Evolutionary conservation across 306 rosid species (phyloP).

Genomic region (Malus fusca): DNA sequence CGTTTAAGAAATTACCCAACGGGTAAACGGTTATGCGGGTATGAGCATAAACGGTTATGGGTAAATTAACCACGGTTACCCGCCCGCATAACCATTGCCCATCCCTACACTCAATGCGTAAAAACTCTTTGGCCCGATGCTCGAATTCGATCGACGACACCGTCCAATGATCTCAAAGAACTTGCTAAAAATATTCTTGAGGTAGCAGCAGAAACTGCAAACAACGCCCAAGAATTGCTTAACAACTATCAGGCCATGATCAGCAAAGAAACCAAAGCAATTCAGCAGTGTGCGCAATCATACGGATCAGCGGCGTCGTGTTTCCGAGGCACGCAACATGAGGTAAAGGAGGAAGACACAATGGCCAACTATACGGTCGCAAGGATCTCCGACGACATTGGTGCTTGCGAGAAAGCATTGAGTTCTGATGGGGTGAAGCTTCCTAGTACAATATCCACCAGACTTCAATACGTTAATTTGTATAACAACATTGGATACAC

Average conservation of each 20-base stretch:
- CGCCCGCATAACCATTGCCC: no score
- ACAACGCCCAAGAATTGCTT: background rate
- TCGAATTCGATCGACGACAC: background rate
- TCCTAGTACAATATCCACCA: no score
- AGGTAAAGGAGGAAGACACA: background rate
- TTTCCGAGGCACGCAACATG: background rate
- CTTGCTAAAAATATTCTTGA: background rate
- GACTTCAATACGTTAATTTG: no score
- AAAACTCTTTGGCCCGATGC: background rate
- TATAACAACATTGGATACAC: no score
- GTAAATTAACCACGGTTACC: no score
- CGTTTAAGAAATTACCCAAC: no score
- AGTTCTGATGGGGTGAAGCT: no score
- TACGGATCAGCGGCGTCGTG: background rate
- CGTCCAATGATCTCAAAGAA: background rate
- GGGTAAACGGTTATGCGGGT: no score
- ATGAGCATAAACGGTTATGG: no score
- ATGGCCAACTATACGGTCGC: background rate
- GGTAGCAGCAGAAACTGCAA: background rate
- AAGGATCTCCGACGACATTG: background rate
- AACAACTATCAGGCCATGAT: background rate
- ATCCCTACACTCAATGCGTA: background rate
- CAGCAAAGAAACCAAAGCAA: background rate
- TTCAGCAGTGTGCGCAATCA: background rate
- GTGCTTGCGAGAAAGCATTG: background rate